A percentile compares a stretch with the other conserved stretches of the same genome.
Evolutionary conservation across 345 rosid genomes (phyloP).

Genomic region (Citrus maxima): DNA sequence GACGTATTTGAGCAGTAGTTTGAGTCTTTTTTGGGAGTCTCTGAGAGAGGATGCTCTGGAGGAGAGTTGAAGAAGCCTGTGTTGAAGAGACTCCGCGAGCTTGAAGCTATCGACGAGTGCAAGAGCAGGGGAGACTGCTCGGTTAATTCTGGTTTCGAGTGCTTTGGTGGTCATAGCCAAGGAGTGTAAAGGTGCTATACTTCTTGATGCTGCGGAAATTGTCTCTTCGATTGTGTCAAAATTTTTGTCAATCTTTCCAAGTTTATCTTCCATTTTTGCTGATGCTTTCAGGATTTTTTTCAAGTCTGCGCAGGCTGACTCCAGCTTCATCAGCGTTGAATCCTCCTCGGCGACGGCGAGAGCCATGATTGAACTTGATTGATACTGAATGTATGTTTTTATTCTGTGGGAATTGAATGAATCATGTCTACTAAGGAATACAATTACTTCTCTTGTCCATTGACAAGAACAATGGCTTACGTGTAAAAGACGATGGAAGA

Average conservation of each 20-base stretch:
- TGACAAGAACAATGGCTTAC: background rate
- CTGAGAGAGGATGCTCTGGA: slow-evolving; percentile 21
- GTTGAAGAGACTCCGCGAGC: slow-evolving; percentile 45
- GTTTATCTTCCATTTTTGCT: slow-evolving; percentile 24
- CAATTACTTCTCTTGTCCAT: background rate
- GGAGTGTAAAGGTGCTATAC: slow-evolving; percentile 56
- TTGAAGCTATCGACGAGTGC: slow-evolving; percentile 46
- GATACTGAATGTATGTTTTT: background rate
- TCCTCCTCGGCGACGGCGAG: slow-evolving; percentile 20
- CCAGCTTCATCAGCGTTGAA: slow-evolving; percentile 33
- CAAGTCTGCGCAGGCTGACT: slow-evolving; percentile 40
- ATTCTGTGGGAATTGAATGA: background rate
- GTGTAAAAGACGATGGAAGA: slow-evolving; percentile 16
- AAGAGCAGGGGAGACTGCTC: slow-evolving; percentile 55
- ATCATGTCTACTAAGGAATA: background rate
- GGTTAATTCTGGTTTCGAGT: slow-evolving; percentile 56
- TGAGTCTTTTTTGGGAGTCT: slow-evolving; percentile 33
- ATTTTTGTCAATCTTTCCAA: slow-evolving; percentile 35
- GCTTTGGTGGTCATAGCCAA: slow-evolving; percentile 52
- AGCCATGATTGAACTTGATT: slow-evolving; percentile 18
- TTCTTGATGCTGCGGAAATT: slow-evolving; percentile 39
- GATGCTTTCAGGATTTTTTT: slow-evolving; percentile 38
- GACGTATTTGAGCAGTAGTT: slow-evolving; percentile 33
- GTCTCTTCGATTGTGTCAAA: slow-evolving; percentile 35
- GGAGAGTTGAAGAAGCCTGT: slow-evolving; percentile 36